Conservation (phyloP, 257 asterid species). For the Penstemon davidsonii region DNA sequence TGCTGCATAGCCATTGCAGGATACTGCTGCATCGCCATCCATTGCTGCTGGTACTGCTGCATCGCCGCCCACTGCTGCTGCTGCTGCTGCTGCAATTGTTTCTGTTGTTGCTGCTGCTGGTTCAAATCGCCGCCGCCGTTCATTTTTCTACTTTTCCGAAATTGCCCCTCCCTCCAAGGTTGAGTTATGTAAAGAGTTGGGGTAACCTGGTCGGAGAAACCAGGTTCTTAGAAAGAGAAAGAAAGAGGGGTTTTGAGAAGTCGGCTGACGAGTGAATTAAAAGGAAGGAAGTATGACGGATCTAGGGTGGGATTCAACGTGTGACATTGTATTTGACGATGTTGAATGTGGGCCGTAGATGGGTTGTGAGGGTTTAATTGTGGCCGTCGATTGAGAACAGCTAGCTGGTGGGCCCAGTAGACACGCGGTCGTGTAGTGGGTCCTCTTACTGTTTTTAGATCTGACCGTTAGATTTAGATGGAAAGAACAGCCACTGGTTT, state of each 20-base stretch:
- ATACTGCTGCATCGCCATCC: constrained; percentile 84
- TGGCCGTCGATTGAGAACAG: too few species aligned
- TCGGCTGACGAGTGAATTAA: constrained; percentile 15
- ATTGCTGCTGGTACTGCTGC: constrained; percentile 73
- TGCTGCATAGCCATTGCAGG: constrained; percentile 71
- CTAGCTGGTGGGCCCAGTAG: too few species aligned
- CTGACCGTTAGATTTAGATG: too few species aligned
- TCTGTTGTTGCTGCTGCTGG: constrained; percentile 45
- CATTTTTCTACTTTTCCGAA: constrained; percentile 29
- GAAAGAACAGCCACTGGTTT: too few species aligned
- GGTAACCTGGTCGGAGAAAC: constrained; percentile 34
- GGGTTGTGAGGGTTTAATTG: too few species aligned
- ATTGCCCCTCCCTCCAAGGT: constrained; percentile 20
- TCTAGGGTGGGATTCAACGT: constrained; percentile 47
- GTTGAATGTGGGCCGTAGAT: too few species aligned
- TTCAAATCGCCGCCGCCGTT: constrained; percentile 77
- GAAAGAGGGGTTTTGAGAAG: constrained; percentile 19
- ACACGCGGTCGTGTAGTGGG: too few species aligned
- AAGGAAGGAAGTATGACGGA: constrained; percentile 28
- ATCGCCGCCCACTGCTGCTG: constrained; percentile 76
- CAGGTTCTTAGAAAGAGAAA: constrained; percentile 29
- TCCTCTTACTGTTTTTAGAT: too few species aligned
- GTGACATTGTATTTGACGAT: constrained; percentile 19
- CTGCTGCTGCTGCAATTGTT: constrained; percentile 39
- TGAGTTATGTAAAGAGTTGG: constrained; percentile 3